Evolutionary conservation across 352 stramenopile genomes (phyloP), one percentile per base, ranked within the genome.

Genomic region (Pilasporangium apinafurcum): DNA sequence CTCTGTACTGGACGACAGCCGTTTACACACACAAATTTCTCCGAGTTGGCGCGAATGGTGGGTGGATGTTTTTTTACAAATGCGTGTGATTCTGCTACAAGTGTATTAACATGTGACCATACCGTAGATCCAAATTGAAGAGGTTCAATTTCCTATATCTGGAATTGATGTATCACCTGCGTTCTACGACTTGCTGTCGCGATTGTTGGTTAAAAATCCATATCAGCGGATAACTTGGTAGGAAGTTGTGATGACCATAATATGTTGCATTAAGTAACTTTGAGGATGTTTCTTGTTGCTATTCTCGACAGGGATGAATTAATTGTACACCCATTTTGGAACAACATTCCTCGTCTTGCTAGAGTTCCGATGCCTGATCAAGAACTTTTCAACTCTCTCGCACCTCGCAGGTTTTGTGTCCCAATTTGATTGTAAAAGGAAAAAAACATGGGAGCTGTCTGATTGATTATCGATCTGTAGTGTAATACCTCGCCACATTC

Each of bases 221-320:
- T 72, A 82, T 38, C 51, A 73, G 21, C 62, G 82, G 24, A 91
- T 94, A 9, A 77, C 60, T 4, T 94, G 82, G 82, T 91, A 58
- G 40, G 50, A 37, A 41, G 12, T 25, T 17, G 22, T 9, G 38
- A 40, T 31, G 6, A 32, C 35, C n/a, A n/a, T 62, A 39, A 58
- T 49, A n/a, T 45, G 20, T 37, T 44, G 20, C 32, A 16, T 28
- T 6, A 42, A 40, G 36, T 56, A 10, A 43, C 27, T 26, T n/a
- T n/a, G n/a, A n/a, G n/a, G n/a, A n/a, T n/a, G n/a, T n/a, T n/a
- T n/a, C n/a, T n/a, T n/a, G n/a, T n/a, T 17, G 22, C 8, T 37
- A 10, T 49, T 13, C 6, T 24, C 37, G 13, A 6, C 14, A 91
- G 79, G 81, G 47, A 81, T 10, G 65, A 85, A 24, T 50, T 93